Conservation (phyloP, 805 yeast genomes). For the Kluyveromyces aestuarii region DNA sequence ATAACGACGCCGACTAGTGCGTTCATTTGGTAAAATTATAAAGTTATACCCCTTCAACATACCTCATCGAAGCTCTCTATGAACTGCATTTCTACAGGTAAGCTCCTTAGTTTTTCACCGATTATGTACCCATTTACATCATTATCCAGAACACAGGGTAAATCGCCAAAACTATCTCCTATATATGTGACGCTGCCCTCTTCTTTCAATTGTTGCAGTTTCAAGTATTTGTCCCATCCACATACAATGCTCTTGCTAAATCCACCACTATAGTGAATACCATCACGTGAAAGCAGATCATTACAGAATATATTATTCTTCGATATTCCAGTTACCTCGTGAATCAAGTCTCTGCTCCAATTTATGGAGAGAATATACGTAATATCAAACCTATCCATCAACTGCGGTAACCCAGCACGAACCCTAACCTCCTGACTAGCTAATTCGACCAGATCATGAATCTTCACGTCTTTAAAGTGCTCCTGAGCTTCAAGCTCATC, state of each 20-base stretch:
- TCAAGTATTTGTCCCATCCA: slow-evolving; percentile 21
- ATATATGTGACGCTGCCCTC: slow-evolving; percentile 9
- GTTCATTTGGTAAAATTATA: slow-evolving; percentile 16
- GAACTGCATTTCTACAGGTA: background rate
- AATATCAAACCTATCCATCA: slow-evolving; percentile 1
- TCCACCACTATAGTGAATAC: slow-evolving; percentile 14
- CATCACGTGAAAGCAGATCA: slow-evolving; percentile 8
- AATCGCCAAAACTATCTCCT: slow-evolving; percentile 28
- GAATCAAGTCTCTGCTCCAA: slow-evolving; percentile 25
- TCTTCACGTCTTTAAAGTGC: slow-evolving; percentile 13
- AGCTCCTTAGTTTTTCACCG: background rate
- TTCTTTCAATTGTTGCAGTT: slow-evolving; percentile 7
- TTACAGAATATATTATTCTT: slow-evolving; percentile 18
- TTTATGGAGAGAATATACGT: slow-evolving; percentile 22
- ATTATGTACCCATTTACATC: slow-evolving; percentile 15
- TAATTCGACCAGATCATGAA: slow-evolving; percentile 9
- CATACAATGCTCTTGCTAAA: slow-evolving; percentile 18
- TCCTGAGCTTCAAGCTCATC: slow-evolving; percentile 12
- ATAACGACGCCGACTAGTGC: slow-evolving; percentile 8
- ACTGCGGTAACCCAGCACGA: slow-evolving; percentile 4
- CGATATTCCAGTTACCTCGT: slow-evolving; percentile 4
- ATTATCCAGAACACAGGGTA: slow-evolving; percentile 21
- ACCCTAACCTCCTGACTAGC: slow-evolving; percentile 3
- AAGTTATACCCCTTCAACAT: slow-evolving; percentile 5
- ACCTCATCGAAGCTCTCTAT: slow-evolving; percentile 1